A percentile compares a stretch with the other conserved stretches of the same genome.
These are phyloP conservation scores for Pestalotiopsis sp. DNA, from an alignment of 2,329 filamentous ascomycete genomes.

Conservation along the genomic window DNA sequence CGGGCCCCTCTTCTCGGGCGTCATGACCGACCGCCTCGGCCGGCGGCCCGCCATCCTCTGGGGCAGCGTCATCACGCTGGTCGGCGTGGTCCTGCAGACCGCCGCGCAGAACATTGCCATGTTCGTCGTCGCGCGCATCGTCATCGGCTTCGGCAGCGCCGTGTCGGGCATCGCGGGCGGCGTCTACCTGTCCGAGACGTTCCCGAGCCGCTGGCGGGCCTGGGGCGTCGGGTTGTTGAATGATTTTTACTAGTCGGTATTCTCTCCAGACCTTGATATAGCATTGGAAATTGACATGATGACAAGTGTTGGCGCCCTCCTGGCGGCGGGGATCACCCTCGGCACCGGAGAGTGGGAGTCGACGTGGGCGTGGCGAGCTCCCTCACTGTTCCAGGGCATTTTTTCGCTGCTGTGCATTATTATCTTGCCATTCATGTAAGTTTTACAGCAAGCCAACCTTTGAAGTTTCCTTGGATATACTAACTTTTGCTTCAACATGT, in stretches of 20 bases:
- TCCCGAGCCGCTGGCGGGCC: slow-evolving; percentile 44
- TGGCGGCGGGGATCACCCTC: slow-evolving; percentile 47
- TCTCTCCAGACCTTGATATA: background rate
- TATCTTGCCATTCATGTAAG: slow-evolving; percentile 43
- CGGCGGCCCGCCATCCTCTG: slow-evolving; percentile 46
- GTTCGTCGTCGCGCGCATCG: slow-evolving; percentile 50
- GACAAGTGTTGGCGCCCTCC: slow-evolving; percentile 36
- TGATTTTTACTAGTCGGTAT: slow-evolving; percentile 31
- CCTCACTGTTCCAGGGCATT: slow-evolving; percentile 44
- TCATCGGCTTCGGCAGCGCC: slow-evolving; percentile 49
- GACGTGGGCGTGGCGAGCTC: slow-evolving; percentile 49
- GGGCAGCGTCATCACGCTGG: slow-evolving; percentile 41
- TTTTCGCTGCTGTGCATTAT: slow-evolving; percentile 40
- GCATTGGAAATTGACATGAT: background rate
- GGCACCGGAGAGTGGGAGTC: slow-evolving; percentile 43
- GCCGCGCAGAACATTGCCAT: slow-evolving; percentile 54
- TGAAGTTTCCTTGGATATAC: background rate
- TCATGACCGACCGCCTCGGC: slow-evolving; percentile 44
- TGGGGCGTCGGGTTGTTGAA: slow-evolving; percentile 31
- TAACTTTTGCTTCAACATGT: background rate
- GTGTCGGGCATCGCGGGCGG: slow-evolving; percentile 45
- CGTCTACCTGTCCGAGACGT: slow-evolving; percentile 53
- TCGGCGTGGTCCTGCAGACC: slow-evolving; percentile 49
- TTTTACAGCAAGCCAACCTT: background rate
- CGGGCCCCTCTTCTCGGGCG: slow-evolving; percentile 44